Base-by-base conservation (phyloP, 257 asterid genomes). In the Capsicum chinense region DNA sequence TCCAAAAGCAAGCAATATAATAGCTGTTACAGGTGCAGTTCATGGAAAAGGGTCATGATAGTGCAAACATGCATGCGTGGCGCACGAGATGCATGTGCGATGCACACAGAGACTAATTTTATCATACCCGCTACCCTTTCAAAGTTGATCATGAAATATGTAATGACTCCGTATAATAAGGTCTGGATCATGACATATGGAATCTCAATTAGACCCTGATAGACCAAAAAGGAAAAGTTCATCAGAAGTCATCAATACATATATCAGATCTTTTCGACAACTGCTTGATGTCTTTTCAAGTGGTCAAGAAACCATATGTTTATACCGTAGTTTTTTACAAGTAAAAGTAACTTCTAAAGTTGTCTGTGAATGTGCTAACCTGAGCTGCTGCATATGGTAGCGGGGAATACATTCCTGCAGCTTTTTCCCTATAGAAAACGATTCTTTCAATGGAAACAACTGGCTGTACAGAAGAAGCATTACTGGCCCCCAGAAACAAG, bases 331-430 rank as follows among this genome's bases (percentile, higher is more conserved):
- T 9, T 60, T 60, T 60, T 60, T 60, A 9, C 37, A n/a, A 19
- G 37, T 60, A 60, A 9, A 58, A 19, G 14, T 19, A 9, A 19
- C 10, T 60, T 19, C 44, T 39, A 39, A 39, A 39, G 44, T 3
- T 19, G 37, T 71, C 56, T 42, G 26, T 64, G 33, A 79, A 57
- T 70, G 66, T 56, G 86, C 85, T 78, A 70, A 95, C 98, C 95
- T 95, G 98, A 16, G 98, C 98, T 80, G 86, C 85, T 60, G 98
- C 98, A 82, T 93, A 95, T 67, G 97, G 93, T 70, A 88, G 48
- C 10, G 98, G 91, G 21, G 98, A 89, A 85, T 91, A 95, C 97
- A 95, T 89, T 85, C 98, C 98, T 64, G 98, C 98, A 80, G 98
- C 98, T 83, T 88, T 91, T 86, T 95, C 98, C 85, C 98, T 85